Evolutionary conservation across 257 asterid genomes (phyloP).

Genomic region (Solanum peruvianum): DNA sequence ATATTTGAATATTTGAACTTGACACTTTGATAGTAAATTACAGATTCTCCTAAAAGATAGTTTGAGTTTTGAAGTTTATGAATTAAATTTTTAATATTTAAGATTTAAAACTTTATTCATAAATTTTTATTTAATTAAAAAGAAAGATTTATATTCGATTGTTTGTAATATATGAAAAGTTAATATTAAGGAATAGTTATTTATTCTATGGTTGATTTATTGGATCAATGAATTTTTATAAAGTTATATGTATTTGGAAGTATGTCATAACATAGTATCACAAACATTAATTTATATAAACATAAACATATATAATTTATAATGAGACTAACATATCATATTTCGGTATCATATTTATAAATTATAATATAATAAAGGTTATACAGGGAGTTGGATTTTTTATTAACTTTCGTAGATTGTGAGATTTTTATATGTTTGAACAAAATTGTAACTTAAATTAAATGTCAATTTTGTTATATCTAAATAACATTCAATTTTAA

Average conservation of each 20-base stretch:
- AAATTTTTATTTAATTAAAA: not conserved
- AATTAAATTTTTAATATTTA: not conserved
- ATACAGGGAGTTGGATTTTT: not conserved
- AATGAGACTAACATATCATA: fast-evolving
- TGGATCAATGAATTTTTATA: not conserved
- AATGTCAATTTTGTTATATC: too few species aligned
- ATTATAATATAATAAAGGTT: too few species aligned
- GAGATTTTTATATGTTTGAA: not conserved
- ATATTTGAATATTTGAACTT: too few species aligned
- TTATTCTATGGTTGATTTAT: not conserved
- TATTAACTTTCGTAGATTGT: not conserved
- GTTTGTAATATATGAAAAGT: not conserved
- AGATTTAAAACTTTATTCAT: not conserved
- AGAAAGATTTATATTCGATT: not conserved
- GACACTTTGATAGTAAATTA: too few species aligned
- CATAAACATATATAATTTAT: not conserved
- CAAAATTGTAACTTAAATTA: too few species aligned
- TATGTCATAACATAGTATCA: not conserved
- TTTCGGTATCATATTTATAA: not conserved
- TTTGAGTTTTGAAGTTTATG: not conserved
- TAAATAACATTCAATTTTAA: too few species aligned
- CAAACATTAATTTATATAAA: not conserved
- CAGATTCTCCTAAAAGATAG: too few species aligned
- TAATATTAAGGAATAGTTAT: not conserved
- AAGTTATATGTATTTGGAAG: too few species aligned